These are phyloP conservation scores for Penicillium daleae DNA, from an alignment of 495 filamentous ascomycete species.

Conservation along the genomic window DNA sequence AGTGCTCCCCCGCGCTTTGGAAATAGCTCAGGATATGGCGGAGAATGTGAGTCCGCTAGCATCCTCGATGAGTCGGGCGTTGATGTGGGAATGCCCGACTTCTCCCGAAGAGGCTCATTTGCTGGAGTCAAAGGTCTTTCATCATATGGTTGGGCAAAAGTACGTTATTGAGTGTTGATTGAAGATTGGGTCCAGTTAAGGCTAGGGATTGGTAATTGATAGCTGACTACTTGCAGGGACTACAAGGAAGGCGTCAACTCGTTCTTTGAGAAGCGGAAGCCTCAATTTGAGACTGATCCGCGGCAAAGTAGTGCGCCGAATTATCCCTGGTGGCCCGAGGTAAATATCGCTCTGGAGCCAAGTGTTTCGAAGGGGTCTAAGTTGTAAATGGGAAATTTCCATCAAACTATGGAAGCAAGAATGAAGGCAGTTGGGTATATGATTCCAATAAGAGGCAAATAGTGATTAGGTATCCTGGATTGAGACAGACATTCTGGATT, in stretches of 20 bases:
- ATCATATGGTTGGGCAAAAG: constrained; percentile 51
- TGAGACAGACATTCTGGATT: not conserved
- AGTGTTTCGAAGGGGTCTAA: constrained; percentile 21
- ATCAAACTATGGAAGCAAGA: not conserved
- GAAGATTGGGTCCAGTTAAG: not conserved
- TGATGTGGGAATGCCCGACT: constrained; percentile 57
- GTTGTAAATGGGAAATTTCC: constrained; percentile 1
- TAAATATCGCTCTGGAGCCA: constrained; percentile 19
- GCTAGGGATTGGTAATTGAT: not conserved
- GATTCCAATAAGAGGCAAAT: not conserved
- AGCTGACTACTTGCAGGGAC: constrained; percentile 30
- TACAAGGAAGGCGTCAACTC: constrained; percentile 46
- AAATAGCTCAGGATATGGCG: constrained; percentile 57
- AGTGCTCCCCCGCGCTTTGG: constrained; percentile 54
- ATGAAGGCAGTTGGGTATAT: not conserved
- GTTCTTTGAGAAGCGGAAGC: constrained; percentile 52
- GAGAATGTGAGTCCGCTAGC: constrained; percentile 55
- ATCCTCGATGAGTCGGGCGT: constrained; percentile 55
- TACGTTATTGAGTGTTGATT: constrained; percentile 1
- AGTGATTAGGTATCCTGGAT: not conserved
- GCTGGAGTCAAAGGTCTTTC: constrained; percentile 58
- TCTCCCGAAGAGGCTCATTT: constrained; percentile 60
- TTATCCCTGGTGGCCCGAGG: constrained; percentile 35
- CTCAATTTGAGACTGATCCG: constrained; percentile 47
- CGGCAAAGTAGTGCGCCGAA: constrained; percentile 17